Evolutionary conservation across 1,284 basidiomycete species (phyloP).

Genomic region (Calocybe gambosa): DNA sequence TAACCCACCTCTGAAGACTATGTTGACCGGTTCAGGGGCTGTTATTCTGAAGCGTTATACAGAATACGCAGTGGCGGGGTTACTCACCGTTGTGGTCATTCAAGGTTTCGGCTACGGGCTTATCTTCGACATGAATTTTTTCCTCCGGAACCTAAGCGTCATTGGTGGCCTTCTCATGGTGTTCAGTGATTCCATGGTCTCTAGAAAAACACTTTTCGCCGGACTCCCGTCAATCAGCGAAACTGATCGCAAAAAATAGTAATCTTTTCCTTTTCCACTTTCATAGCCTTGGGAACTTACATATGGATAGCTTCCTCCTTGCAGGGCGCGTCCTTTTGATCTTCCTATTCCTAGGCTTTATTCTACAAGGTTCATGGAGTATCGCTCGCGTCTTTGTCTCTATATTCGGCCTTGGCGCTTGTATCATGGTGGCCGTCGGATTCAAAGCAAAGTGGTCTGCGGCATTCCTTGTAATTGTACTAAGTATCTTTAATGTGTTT

Average conservation of each 20-base stretch:
- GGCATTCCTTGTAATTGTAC: constrained; percentile 89
- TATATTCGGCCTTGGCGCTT: constrained; percentile 85
- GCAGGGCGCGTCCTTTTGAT: constrained; percentile 96
- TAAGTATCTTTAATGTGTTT: constrained; percentile 95
- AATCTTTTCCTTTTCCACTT: constrained; percentile 25
- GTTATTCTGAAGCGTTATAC: constrained; percentile 87
- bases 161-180: constrained; percentile 96
- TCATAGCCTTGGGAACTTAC: not conserved
- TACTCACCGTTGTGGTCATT: constrained; percentile 87
- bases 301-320: constrained; percentile 76
- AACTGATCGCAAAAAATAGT: constrained; percentile 98
- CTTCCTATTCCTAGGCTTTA: constrained; percentile 98
- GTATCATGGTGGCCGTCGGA: constrained; percentile 95
- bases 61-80: constrained; percentile 84
- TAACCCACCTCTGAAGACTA: constrained; percentile 50
- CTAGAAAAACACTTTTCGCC: constrained; percentile 85
- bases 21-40: constrained; percentile 83
- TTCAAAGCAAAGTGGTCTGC: constrained; percentile 99
- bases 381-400: constrained; percentile 83
- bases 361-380: constrained; percentile 90
- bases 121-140: constrained; percentile 98
- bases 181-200: constrained; percentile 90
- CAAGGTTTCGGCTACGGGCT: constrained; percentile 95
- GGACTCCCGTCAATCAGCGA: constrained; percentile 89
- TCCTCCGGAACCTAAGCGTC: constrained; percentile 93